Conservation (phyloP, 2,329 filamentous ascomycete species). For the Colletotrichum orchidophilum region DNA sequence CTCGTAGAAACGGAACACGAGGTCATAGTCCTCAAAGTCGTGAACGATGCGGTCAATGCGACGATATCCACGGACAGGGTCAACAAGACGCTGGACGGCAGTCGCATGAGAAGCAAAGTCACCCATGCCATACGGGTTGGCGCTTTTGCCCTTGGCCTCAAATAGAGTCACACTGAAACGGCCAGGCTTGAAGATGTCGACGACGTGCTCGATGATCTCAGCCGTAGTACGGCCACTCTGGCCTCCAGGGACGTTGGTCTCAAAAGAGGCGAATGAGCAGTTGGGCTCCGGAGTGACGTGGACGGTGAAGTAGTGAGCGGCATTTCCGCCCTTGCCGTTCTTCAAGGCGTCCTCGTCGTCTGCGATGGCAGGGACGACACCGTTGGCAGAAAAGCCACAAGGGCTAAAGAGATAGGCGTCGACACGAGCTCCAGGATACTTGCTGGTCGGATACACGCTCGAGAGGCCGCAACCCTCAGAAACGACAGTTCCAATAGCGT, state of each 20-base stretch:
- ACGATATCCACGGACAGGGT: constrained; percentile 85
- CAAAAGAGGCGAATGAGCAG: constrained; percentile 97
- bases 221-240: constrained; percentile 89
- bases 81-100: constrained; percentile 67
- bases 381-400: constrained; percentile 97
- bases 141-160: constrained; percentile 77
- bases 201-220: constrained; percentile 92
- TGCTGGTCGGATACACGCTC: constrained; percentile 84
- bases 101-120: constrained; percentile 49
- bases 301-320: constrained; percentile 95
- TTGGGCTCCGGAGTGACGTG: constrained; percentile 97
- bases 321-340: constrained; percentile 50
- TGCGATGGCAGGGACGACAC: constrained; percentile 83
- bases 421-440: constrained; percentile 91
- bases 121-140: constrained; percentile 51
- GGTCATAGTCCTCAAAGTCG: constrained; percentile 95
- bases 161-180: constrained; percentile 97
- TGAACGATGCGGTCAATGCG: constrained; percentile 95
- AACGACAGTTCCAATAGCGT: constrained; percentile 90
- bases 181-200: constrained; percentile 96
- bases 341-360: constrained; percentile 53
- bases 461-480: constrained; percentile 90
- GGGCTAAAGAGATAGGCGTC: constrained; percentile 97
- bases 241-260: constrained; percentile 93
- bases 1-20: constrained; percentile 97